phyloP scores from a whole-genome alignment of 1,284 basidiomycete species.

The Coriolopsis trogii region DNA sequence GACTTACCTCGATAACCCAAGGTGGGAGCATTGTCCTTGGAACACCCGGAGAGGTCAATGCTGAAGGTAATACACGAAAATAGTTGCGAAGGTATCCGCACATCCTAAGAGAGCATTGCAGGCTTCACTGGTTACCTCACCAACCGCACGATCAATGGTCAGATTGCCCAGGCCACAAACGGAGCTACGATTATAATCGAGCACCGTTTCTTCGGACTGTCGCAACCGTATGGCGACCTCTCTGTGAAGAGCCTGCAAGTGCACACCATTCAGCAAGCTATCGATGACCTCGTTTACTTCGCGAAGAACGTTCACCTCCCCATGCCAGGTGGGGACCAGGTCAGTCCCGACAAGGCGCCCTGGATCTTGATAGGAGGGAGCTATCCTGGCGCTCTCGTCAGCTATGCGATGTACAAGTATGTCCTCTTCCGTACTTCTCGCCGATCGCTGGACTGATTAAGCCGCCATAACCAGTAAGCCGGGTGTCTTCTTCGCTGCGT shows the following conservation, averaged over 20 bases:
- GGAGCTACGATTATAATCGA: slow-evolving; percentile 65
- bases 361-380: slow-evolving; percentile 75
- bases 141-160: slow-evolving; percentile 64
- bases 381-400: slow-evolving; percentile 68
- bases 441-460: neutral
- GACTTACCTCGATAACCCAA: slow-evolving; percentile 25
- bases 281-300: slow-evolving; percentile 73
- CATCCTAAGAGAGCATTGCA: slow-evolving; percentile 24
- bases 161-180: slow-evolving; percentile 66
- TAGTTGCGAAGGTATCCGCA: neutral
- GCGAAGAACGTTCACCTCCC: slow-evolving; percentile 66
- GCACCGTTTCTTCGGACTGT: slow-evolving; percentile 55
- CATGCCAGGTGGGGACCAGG: slow-evolving; percentile 62
- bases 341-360: slow-evolving; percentile 59
- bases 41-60: slow-evolving; percentile 50
- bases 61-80: slow-evolving; percentile 38
- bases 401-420: slow-evolving; percentile 21
- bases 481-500: neutral
- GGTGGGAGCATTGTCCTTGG: slow-evolving; percentile 70
- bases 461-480: neutral
- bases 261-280: slow-evolving; percentile 71
- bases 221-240: slow-evolving; percentile 63
- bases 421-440: neutral
- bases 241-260: slow-evolving; percentile 56
- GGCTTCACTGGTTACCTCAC: slow-evolving; percentile 63